Evolutionary conservation across 2,329 filamentous ascomycete genomes (phyloP).

Genomic region (Cephalotrichum gorgonifer): DNA sequence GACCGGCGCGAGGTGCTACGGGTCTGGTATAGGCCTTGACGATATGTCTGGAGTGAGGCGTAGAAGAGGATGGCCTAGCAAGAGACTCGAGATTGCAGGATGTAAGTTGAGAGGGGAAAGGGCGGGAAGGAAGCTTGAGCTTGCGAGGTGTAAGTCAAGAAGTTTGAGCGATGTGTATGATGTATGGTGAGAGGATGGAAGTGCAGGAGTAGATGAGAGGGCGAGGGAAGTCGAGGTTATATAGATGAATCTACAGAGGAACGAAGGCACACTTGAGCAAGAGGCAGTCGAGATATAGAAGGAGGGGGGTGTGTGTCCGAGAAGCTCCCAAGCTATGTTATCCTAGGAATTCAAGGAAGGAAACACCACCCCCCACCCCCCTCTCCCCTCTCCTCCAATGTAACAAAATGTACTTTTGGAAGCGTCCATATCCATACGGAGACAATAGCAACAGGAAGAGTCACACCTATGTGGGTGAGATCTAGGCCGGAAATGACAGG

Average conservation of each 20-base stretch:
- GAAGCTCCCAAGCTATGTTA: background rate
- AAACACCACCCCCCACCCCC: background rate
- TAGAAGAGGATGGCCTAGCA: background rate
- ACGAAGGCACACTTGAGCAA: background rate
- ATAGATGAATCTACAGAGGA: background rate
- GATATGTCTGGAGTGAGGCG: background rate
- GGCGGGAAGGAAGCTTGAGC: background rate
- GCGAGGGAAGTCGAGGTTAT: background rate
- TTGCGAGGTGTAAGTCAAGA: background rate
- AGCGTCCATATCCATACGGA: too few species aligned
- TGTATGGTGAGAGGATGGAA: background rate
- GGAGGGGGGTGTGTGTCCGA: too few species aligned
- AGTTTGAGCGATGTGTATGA: background rate
- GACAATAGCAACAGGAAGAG: background rate
- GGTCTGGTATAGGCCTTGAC: constrained; percentile 14
- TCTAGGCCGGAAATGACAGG: background rate
- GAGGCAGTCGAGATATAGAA: background rate
- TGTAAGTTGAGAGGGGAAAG: background rate
- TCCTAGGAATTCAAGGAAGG: background rate
- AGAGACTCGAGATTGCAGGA: background rate
- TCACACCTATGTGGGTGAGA: background rate
- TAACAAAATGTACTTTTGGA: too few species aligned
- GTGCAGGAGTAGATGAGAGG: background rate
- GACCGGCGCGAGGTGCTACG: background rate
- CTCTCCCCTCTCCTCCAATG: too few species aligned